Evolutionary conservation across 2,329 filamentous ascomycete species (phyloP).

Genomic region (Aspergillus bombycis): DNA sequence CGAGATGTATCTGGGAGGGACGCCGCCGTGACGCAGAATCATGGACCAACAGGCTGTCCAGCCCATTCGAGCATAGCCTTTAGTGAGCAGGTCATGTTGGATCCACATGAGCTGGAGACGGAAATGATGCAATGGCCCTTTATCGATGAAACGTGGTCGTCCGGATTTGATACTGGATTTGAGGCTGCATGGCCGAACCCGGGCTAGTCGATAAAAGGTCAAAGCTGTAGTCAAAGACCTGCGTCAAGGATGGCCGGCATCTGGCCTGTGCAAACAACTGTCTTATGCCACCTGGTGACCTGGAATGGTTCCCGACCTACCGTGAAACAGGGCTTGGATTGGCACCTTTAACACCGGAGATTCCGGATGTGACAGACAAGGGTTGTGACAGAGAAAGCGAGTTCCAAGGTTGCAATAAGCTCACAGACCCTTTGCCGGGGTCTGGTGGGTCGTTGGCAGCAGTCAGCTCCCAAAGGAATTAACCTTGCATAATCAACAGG

Average conservation of each 20-base stretch:
- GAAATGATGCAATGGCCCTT: slow-evolving; percentile 45
- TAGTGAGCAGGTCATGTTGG: slow-evolving; percentile 11
- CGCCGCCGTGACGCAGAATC: neutral
- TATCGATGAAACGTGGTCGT: slow-evolving; percentile 40
- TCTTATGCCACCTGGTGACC: neutral
- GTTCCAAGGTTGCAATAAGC: neutral
- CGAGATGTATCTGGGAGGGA: neutral
- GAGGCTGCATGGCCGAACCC: slow-evolving; percentile 34
- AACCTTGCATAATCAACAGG: neutral
- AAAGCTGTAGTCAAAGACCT: too few relatives aligned
- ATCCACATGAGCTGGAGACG: slow-evolving; percentile 33
- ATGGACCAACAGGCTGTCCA: neutral
- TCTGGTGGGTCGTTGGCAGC: neutral
- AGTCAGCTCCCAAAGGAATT: too few relatives aligned
- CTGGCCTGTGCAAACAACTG: neutral
- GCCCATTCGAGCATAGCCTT: neutral
- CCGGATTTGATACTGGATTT: slow-evolving; percentile 37
- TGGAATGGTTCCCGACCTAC: too few relatives aligned
- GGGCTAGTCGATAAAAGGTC: neutral
- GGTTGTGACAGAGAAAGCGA: neutral
- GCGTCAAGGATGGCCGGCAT: neutral
- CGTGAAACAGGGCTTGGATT: neutral
- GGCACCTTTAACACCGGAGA: neutral
- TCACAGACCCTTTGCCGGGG: neutral
- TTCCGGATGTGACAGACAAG: neutral